These are phyloP conservation scores for Aspergillus carlsbadensis DNA, from an alignment of 495 filamentous ascomycete genomes.

Conservation along the genomic window DNA sequence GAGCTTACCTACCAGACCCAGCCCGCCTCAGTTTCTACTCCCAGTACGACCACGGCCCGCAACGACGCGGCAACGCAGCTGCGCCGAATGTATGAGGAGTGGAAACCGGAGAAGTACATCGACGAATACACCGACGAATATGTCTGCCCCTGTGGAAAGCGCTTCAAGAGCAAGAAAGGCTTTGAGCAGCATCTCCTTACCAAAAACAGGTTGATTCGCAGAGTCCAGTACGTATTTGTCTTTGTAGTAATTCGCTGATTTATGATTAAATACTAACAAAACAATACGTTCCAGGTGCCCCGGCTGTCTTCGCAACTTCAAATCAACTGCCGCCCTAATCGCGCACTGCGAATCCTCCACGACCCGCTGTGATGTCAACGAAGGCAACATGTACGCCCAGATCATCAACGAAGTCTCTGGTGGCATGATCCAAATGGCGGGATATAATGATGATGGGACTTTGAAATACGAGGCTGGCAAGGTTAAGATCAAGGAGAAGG, in stretches of 20 bases:
- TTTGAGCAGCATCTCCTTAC: constrained; percentile 27
- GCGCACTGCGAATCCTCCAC: constrained; percentile 49
- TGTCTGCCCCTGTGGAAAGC: constrained; percentile 25
- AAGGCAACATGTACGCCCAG: constrained; percentile 32
- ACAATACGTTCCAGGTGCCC: constrained; percentile 31
- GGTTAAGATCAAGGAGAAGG: constrained; percentile 7
- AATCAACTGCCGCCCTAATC: constrained; percentile 40
- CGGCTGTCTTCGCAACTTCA: constrained; percentile 45
- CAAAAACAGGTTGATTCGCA: constrained; percentile 13
- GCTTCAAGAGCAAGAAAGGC: constrained; percentile 6
- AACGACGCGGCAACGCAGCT: constrained; percentile 12
- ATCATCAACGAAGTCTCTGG: constrained; percentile 48
- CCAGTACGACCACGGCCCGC: background rate
- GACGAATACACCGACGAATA: constrained; percentile 21
- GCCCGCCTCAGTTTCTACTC: background rate
- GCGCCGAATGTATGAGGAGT: constrained; percentile 15
- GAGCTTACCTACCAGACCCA: background rate
- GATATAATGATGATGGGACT: constrained; percentile 28
- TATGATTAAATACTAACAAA: background rate
- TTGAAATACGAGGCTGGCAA: constrained; percentile 23
- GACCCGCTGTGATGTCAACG: constrained; percentile 42
- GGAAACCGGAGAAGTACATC: constrained; percentile 27
- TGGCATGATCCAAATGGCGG: constrained; percentile 40
- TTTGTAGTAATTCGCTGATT: background rate
- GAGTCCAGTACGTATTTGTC: constrained; percentile 16